Conservation (phyloP, 306 rosid species). For the Benincasa hispida region DNA sequence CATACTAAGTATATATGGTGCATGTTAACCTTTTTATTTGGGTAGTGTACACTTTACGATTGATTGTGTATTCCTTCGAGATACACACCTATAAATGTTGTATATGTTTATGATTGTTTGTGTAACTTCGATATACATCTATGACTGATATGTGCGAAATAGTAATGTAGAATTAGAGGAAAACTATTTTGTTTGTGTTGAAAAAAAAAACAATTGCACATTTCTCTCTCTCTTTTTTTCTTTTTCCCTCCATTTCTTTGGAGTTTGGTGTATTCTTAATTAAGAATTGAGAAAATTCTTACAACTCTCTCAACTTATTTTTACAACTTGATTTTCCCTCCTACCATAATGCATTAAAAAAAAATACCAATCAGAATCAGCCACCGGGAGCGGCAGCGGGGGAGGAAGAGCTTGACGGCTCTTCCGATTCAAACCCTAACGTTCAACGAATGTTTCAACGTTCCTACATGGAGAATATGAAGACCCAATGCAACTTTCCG, state of each 20-base stretch:
- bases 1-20: too few relatives aligned
- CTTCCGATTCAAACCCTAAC: constrained; percentile 49
- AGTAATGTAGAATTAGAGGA: too few relatives aligned
- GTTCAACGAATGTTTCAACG: constrained; percentile 51
- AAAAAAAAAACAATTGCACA: too few relatives aligned
- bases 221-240: too few relatives aligned
- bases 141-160: too few relatives aligned
- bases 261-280: neutral
- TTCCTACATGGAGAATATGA: constrained; percentile 76
- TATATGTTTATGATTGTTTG: too few relatives aligned
- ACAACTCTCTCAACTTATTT: constrained; percentile 20
- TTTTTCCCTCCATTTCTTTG: neutral
- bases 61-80: too few relatives aligned
- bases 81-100: too few relatives aligned
- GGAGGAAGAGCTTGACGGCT: neutral
- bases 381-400: neutral
- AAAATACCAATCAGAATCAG: neutral
- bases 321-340: constrained; percentile 4
- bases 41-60: too few relatives aligned
- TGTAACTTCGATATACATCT: too few relatives aligned
- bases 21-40: too few relatives aligned
- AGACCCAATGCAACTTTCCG: constrained; percentile 66
- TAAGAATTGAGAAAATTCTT: constrained; percentile 12
- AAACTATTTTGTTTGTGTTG: too few relatives aligned
- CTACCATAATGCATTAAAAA: neutral